Evolutionary conservation across 306 rosid species (phyloP).

Genomic region (Casuarina cunninghamiana): DNA sequence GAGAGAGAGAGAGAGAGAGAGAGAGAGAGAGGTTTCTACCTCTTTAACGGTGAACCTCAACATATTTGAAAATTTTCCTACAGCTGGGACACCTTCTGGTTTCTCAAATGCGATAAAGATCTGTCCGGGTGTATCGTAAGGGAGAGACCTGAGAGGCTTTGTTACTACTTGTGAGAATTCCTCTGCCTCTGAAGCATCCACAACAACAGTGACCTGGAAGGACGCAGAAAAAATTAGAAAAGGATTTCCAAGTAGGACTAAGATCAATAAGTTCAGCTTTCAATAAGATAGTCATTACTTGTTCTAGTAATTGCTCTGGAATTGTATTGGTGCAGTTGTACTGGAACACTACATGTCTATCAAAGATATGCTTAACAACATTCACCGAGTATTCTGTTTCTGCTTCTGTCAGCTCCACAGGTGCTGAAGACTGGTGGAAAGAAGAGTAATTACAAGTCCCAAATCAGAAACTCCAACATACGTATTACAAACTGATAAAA

Average conservation of each 20-base stretch:
- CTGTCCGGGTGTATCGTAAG: conserved; percentile 93
- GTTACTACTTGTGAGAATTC: conserved; percentile 73
- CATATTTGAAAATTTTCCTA: conserved; percentile 80
- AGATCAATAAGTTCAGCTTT: conserved; percentile 8
- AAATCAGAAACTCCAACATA: conserved; percentile 1
- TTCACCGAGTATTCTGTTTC: conserved; percentile 97
- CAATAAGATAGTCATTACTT: conserved; percentile 47
- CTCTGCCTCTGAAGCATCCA: conserved; percentile 92
- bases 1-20: background rate
- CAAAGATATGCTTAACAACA: conserved; percentile 92
- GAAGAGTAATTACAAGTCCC: conserved; percentile 11
- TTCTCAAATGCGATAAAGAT: conserved; percentile 88
- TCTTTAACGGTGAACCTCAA: conserved; percentile 88
- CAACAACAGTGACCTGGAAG: conserved; percentile 73
- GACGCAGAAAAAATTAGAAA: conserved; percentile 21
- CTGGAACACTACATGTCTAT: conserved; percentile 87
- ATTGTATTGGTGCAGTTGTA: conserved; percentile 97
- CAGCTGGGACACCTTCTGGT: conserved; percentile 72
- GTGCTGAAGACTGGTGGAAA: conserved; percentile 81
- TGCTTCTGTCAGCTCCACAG: conserved; percentile 96
- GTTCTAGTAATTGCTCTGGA: conserved; percentile 91
- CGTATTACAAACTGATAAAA: conserved; percentile 10
- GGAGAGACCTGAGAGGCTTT: conserved; percentile 89
- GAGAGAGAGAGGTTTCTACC: conserved; percentile 39
- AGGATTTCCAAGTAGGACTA: conserved; percentile 19